These are phyloP conservation scores for Chytriomyces sp. DNA, from an alignment of 192 early-diverging fungal genomes.

Conservation along the genomic window DNA sequence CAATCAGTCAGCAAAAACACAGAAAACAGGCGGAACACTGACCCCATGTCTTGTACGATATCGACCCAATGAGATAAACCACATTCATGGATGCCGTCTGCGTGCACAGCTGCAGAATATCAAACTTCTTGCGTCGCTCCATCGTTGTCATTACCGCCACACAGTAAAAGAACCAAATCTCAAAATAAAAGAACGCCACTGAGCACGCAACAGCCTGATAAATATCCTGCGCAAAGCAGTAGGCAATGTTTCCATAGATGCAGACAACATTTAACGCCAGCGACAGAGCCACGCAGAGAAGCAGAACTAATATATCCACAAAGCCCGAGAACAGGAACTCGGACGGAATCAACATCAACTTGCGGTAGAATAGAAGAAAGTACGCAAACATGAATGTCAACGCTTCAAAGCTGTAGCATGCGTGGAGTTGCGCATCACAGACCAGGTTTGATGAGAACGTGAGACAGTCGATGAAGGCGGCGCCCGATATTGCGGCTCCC, in stretches of 20 bases:
- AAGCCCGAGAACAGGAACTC: neutral
- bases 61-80: slow-evolving; percentile 1
- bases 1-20: no score
- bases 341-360: neutral
- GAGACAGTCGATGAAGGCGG: slow-evolving; percentile 3
- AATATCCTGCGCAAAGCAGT: slow-evolving; percentile 7
- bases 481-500: neutral
- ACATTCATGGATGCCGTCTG: neutral
- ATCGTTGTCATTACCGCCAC: neutral
- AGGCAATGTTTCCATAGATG: neutral
- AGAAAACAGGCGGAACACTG: no score
- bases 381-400: slow-evolving; percentile 10
- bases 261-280: slow-evolving; percentile 3
- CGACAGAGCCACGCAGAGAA: neutral
- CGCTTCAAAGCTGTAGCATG: slow-evolving; percentile 11
- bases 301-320: neutral
- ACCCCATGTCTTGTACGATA: neutral
- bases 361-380: neutral
- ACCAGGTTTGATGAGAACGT: neutral
- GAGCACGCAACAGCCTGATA: neutral
- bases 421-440: neutral
- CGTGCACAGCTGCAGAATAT: slow-evolving; percentile 8
- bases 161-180: neutral
- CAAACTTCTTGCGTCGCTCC: neutral
- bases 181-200: slow-evolving; percentile 14